A percentile compares a stretch with the other conserved stretches of the same genome.
Conservation (phyloP, 75 land plant genomes). For the Gnetum montanum region DNA sequence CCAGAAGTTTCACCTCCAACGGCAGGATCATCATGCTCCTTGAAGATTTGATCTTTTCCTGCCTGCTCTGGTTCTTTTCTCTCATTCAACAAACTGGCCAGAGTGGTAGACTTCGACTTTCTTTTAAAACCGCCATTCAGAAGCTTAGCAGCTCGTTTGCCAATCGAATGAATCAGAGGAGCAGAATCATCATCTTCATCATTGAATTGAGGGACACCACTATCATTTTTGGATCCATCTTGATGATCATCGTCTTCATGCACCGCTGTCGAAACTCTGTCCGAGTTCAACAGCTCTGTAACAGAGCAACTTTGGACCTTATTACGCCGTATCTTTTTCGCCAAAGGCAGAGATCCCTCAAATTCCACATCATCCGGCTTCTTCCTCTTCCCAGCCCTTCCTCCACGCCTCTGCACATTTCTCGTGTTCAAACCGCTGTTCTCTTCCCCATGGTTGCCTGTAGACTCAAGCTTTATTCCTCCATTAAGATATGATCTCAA, state of each 20-base stretch:
- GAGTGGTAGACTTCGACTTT: too few species aligned
- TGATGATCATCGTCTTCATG: not conserved
- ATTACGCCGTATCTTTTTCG: conserved; percentile 1
- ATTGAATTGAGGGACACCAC: too few species aligned
- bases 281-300: not conserved
- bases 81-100: too few species aligned
- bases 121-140: not conserved
- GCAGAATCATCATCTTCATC: conserved; percentile 8
- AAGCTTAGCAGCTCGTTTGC: conserved; percentile 1
- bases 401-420: not conserved
- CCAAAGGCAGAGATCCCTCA: not conserved
- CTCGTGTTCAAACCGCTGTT: not conserved
- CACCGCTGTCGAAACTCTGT: not conserved
- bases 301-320: not conserved
- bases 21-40: too few species aligned
- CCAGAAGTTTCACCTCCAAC: not conserved
- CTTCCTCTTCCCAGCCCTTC: not conserved
- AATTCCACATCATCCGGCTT: not conserved
- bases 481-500: not conserved
- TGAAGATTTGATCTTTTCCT: too few species aligned
- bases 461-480: conserved; percentile 1
- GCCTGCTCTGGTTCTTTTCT: too few species aligned
- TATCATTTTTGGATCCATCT: conserved; percentile 3
- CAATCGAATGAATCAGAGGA: not conserved
- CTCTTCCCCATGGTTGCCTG: not conserved